phyloP scores from a whole-genome alignment of 345 rosid genomes.

The Stellera chamaejasme region DNA sequence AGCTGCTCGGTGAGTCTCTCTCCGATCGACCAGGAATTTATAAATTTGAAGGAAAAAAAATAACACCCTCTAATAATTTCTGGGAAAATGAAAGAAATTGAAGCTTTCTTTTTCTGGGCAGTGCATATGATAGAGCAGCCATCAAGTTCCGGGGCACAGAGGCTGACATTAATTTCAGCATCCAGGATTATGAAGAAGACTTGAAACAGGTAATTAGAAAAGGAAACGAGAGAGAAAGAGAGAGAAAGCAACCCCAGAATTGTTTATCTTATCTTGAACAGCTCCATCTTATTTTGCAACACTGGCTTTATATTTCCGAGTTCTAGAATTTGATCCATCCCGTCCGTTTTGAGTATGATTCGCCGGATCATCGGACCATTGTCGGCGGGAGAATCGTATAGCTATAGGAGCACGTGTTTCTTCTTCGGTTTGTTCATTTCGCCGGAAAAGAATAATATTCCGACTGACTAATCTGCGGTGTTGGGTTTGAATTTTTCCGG shows the following conservation, averaged over 20 bases:
- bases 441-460: too few relatives aligned
- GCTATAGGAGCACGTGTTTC: too few relatives aligned
- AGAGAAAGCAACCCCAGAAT: background rate
- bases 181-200: conserved; percentile 83
- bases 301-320: conserved; percentile 9
- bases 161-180: conserved; percentile 86
- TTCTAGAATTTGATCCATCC: background rate
- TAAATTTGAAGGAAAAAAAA: background rate
- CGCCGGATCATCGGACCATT: too few relatives aligned
- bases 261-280: conserved; percentile 28
- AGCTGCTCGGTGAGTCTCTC: conserved; percentile 76
- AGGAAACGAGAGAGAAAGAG: conserved; percentile 1
- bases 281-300: conserved; percentile 27
- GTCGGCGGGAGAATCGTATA: too few relatives aligned
- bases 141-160: conserved; percentile 90
- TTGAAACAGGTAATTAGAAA: conserved; percentile 64
- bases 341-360: too few relatives aligned
- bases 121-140: conserved; percentile 98
- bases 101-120: conserved; percentile 20
- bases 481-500: background rate
- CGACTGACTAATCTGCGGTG: too few relatives aligned
- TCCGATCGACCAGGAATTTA: background rate
- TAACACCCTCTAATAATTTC: background rate
- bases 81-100: background rate
- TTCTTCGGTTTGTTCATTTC: too few relatives aligned